phyloP scores from a whole-genome alignment of 2,329 filamentous ascomycete genomes.

The Trichoderma harzianum region DNA sequence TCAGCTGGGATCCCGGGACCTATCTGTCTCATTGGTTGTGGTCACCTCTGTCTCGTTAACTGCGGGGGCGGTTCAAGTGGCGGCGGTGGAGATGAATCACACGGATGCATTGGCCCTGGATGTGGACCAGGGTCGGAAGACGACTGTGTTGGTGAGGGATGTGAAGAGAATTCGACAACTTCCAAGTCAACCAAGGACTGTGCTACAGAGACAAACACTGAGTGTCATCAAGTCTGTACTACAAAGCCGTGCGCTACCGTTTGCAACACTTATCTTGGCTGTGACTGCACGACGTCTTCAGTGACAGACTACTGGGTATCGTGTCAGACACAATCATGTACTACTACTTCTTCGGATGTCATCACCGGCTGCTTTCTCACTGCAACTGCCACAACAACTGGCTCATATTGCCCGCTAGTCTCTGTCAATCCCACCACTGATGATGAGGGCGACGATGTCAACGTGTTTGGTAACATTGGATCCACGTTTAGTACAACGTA shows the following conservation, averaged over 20 bases:
- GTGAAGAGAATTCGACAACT: background rate
- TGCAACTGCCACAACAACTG: background rate
- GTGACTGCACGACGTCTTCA: background rate
- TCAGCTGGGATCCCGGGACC: background rate
- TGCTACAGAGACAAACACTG: background rate
- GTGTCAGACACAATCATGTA: background rate
- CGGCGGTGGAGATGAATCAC: background rate
- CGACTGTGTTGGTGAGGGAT: background rate
- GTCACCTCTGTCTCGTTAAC: background rate
- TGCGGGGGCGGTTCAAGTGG: background rate
- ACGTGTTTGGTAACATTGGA: background rate
- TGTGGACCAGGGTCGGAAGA: background rate
- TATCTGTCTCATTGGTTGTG: background rate
- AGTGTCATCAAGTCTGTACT: background rate
- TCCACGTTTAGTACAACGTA: background rate
- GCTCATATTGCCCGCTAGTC: background rate
- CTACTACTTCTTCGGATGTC: background rate
- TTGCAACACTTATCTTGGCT: background rate
- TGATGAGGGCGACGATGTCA: background rate
- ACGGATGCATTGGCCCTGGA: background rate
- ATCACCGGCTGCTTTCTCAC: background rate
- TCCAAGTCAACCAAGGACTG: background rate
- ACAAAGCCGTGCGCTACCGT: background rate
- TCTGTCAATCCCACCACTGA: background rate
- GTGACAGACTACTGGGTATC: background rate